A percentile compares a stretch with the other conserved stretches of the same genome.
Conservation (phyloP, 345 rosid species). For the Corchorus capsularis region DNA sequence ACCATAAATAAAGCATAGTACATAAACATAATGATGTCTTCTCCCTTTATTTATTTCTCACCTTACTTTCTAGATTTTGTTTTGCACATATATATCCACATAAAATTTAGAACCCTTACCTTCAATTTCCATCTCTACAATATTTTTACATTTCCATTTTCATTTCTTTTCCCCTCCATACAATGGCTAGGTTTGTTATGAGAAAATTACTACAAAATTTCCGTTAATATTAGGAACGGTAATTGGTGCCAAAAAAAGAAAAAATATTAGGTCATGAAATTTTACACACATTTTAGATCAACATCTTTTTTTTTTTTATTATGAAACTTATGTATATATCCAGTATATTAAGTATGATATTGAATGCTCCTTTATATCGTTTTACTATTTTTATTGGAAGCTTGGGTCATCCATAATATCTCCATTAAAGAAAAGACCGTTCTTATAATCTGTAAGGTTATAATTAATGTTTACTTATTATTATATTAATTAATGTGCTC, state of each 20-base stretch:
- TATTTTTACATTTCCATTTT: not conserved
- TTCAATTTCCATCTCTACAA: not conserved
- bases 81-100: not conserved
- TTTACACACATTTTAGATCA: not conserved
- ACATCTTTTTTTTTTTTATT: too few relatives aligned
- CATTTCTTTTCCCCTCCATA: too few relatives aligned
- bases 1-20: not conserved
- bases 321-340: not conserved
- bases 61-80: not conserved
- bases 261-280: not conserved
- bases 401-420: slow-evolving; percentile 18
- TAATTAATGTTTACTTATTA: slow-evolving; percentile 8
- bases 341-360: not conserved
- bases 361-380: not conserved
- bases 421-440: not conserved
- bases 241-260: too few relatives aligned
- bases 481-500: slow-evolving; percentile 16
- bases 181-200: too few relatives aligned
- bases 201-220: too few relatives aligned
- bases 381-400: slow-evolving; percentile 30
- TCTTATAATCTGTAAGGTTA: slow-evolving; percentile 8
- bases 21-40: slow-evolving; percentile 18
- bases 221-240: too few relatives aligned
- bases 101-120: slow-evolving; percentile 22
- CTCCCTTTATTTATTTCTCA: slow-evolving; percentile 13